These are phyloP conservation scores for Monosporascus sp. DNA, from an alignment of 2,329 filamentous ascomycete species.

Conservation along the genomic window DNA sequence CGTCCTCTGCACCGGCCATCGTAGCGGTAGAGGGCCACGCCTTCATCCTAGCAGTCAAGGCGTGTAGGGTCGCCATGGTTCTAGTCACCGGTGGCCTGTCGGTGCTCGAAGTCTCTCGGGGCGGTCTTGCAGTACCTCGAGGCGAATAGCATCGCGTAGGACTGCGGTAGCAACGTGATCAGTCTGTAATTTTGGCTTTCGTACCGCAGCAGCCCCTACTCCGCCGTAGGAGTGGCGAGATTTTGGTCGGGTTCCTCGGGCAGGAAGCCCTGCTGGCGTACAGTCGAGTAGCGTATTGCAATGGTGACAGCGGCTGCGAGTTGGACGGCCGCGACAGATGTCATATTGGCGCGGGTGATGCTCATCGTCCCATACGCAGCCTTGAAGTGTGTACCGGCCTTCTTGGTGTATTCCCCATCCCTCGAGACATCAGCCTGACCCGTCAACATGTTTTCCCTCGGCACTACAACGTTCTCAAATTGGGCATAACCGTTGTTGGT, in stretches of 20 bases:
- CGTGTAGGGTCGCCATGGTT: slow-evolving; percentile 17
- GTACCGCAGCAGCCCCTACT: slow-evolving; percentile 19
- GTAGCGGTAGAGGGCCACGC: slow-evolving; percentile 21
- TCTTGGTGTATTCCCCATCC: slow-evolving; percentile 24
- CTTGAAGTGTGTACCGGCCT: slow-evolving; percentile 21
- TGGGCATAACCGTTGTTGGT: slow-evolving; percentile 29
- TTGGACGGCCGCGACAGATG: slow-evolving; percentile 19
- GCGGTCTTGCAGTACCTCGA: slow-evolving; percentile 5
- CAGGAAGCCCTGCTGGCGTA: slow-evolving; percentile 17
- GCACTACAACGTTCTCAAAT: slow-evolving; percentile 29
- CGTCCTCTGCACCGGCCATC: slow-evolving; percentile 28
- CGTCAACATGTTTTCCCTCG: slow-evolving; percentile 27
- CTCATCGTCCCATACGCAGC: slow-evolving; percentile 30
- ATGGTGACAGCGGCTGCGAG: slow-evolving; percentile 29
- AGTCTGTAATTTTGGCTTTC: slow-evolving; percentile 23
- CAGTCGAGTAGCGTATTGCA: slow-evolving; percentile 27
- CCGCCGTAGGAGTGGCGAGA: slow-evolving; percentile 5
- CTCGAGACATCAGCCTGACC: slow-evolving; percentile 22
- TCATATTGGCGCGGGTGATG: slow-evolving; percentile 24
- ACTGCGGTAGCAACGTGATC: slow-evolving; percentile 18
- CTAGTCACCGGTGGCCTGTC: not conserved
- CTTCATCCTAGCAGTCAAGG: slow-evolving; percentile 24
- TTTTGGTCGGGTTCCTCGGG: not conserved
- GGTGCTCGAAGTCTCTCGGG: not conserved
- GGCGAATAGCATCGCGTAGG: slow-evolving; percentile 23